phyloP scores from a whole-genome alignment of 2,329 filamentous ascomycete genomes.

The Botryotinia narcissicola region DNA sequence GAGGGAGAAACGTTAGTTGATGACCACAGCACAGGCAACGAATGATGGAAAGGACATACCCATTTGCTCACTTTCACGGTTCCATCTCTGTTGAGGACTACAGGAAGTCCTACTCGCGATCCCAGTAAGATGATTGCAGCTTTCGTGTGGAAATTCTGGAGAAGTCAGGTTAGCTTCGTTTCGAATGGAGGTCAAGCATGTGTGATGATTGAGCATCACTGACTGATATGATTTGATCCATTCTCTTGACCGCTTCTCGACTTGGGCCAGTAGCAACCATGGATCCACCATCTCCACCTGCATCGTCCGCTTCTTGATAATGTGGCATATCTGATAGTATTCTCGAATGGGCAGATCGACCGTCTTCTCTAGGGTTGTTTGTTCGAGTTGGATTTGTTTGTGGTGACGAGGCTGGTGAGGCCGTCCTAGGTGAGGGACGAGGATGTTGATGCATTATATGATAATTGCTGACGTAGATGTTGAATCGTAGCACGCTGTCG shows the following conservation, averaged over 20 bases:
- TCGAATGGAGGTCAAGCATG: slow-evolving; percentile 5
- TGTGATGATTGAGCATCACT: slow-evolving; percentile 20
- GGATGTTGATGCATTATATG: slow-evolving; percentile 84
- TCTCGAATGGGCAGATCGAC: slow-evolving; percentile 44
- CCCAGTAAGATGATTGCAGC: slow-evolving; percentile 80
- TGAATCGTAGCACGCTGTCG: slow-evolving; percentile 29
- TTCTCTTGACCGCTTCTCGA: slow-evolving; percentile 69
- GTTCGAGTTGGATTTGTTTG: slow-evolving; percentile 70
- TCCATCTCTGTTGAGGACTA: slow-evolving; percentile 54
- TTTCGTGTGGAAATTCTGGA: slow-evolving; percentile 87
- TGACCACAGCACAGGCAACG: background rate
- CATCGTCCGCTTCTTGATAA: slow-evolving; percentile 48
- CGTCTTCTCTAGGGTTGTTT: slow-evolving; percentile 71
- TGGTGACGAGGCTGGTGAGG: slow-evolving; percentile 70
- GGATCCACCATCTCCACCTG: slow-evolving; percentile 44
- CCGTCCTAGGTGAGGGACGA: slow-evolving; percentile 67
- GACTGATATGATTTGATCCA: slow-evolving; percentile 94
- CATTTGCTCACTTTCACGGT: slow-evolving; percentile 76
- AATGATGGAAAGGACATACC: slow-evolving; percentile 53
- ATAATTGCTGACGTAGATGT: slow-evolving; percentile 23
- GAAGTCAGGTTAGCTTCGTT: slow-evolving; percentile 22
- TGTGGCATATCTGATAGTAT: slow-evolving; percentile 49
- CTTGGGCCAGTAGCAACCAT: slow-evolving; percentile 50
- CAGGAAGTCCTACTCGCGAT: slow-evolving; percentile 66
- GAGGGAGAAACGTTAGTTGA: slow-evolving; percentile 13